A percentile compares a stretch with the other conserved stretches of the same genome.
Conservation (phyloP, 495 filamentous ascomycete genomes). For the Podospora comata region DNA sequence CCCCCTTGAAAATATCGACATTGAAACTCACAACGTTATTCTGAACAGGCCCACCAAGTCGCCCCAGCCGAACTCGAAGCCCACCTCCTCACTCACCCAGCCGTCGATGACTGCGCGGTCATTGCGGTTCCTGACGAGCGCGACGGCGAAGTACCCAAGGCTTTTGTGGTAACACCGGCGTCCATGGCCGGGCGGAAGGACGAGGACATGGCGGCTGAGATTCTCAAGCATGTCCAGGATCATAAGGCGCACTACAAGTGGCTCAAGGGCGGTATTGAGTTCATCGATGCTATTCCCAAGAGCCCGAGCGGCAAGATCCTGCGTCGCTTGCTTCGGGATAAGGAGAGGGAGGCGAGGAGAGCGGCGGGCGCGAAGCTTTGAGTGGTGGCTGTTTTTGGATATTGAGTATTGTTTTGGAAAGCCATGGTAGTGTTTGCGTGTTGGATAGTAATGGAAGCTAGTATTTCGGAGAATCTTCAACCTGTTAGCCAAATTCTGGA, state of each 20-base stretch:
- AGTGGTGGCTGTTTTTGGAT: constrained; percentile 4
- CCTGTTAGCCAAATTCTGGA: neutral
- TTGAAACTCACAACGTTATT: neutral
- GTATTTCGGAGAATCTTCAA: neutral
- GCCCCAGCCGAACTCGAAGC: constrained; percentile 89
- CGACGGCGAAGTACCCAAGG: constrained; percentile 82
- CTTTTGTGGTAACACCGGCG: constrained; percentile 73
- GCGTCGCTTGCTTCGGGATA: constrained; percentile 72
- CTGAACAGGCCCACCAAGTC: constrained; percentile 73
- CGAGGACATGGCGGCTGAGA: constrained; percentile 54
- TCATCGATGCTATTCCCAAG: constrained; percentile 75
- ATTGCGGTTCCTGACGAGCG: constrained; percentile 73
- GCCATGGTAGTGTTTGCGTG: neutral
- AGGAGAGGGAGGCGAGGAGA: constrained; percentile 67
- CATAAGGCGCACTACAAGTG: constrained; percentile 88
- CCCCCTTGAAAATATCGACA: neutral
- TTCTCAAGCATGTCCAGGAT: constrained; percentile 72
- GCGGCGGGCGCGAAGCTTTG: constrained; percentile 54
- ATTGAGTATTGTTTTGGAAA: neutral
- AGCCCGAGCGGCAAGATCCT: constrained; percentile 93
- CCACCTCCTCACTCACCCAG: constrained; percentile 76
- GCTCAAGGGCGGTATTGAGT: constrained; percentile 80
- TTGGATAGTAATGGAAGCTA: neutral
- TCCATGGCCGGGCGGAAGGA: constrained; percentile 56
- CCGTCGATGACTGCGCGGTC: constrained; percentile 79